Conservation (phyloP, 2,329 filamentous ascomycete species). For the Dendrostoma leiphaemia region DNA sequence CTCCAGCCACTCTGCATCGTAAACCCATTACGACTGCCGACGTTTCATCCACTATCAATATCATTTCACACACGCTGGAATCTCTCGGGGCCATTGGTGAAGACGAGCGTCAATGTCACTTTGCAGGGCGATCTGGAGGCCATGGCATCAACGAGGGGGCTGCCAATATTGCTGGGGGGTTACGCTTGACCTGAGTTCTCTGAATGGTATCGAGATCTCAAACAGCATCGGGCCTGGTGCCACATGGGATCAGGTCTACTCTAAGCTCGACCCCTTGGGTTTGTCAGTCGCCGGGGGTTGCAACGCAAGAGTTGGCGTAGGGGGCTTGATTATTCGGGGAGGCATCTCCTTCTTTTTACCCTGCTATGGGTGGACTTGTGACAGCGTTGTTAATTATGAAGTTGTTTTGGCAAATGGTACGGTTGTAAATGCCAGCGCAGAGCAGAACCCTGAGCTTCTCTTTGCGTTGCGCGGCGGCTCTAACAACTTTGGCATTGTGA, state of each 20-base stretch:
- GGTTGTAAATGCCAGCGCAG: constrained; percentile 22
- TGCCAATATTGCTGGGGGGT: no score
- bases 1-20: no score
- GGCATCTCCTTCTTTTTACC: constrained; percentile 29
- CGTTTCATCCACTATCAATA: no score
- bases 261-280: constrained; percentile 16
- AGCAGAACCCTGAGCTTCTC: constrained; percentile 26
- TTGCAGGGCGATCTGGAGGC: no score
- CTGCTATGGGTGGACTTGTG: constrained; percentile 3
- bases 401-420: constrained; percentile 28
- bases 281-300: constrained; percentile 18
- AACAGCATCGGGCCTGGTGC: constrained; percentile 17
- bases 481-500: constrained; percentile 32
- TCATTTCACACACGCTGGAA: no score
- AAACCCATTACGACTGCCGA: no score
- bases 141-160: no score
- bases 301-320: constrained; percentile 25
- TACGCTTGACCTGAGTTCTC: no score
- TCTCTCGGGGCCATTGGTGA: no score
- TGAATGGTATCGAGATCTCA: no score
- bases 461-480: constrained; percentile 24
- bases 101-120: no score
- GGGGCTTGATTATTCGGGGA: constrained; percentile 29
- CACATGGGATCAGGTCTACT: constrained; percentile 11
- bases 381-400: not conserved